Percentiles rank a stretch among this genome's conserved stretches.
phyloP scores from a whole-genome alignment of 148 eudicot species.

The Vaccinium darrowii region DNA sequence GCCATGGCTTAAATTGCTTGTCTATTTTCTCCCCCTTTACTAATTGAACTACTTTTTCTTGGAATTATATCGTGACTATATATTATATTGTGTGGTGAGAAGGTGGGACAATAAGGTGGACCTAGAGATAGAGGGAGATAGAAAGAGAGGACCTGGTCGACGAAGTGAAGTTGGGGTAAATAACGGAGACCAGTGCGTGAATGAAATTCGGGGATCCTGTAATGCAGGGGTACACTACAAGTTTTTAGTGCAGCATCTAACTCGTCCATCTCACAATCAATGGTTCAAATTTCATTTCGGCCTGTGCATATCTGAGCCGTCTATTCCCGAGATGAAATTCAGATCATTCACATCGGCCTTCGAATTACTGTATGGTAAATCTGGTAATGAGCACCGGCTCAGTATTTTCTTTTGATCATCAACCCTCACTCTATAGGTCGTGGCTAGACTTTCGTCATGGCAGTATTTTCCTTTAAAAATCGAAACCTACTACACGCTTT shows the following conservation, averaged over 20 bases:
- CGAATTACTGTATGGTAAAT: too few relatives aligned
- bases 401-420: not conserved
- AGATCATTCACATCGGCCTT: not conserved
- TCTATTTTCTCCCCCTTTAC: not conserved
- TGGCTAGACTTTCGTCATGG: not conserved
- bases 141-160: not conserved
- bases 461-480: not conserved
- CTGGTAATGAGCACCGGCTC: not conserved
- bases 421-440: not conserved
- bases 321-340: too few relatives aligned
- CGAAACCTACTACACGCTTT: not conserved
- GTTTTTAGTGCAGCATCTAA: too few relatives aligned
- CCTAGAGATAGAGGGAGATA: not conserved
- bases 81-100: not conserved
- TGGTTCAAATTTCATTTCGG: too few relatives aligned
- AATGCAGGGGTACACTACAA: too few relatives aligned
- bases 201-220: too few relatives aligned
- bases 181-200: too few relatives aligned
- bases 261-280: too few relatives aligned
- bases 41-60: not conserved
- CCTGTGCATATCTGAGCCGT: too few relatives aligned
- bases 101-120: too few relatives aligned
- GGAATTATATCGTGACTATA: not conserved
- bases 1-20: conserved; percentile 7
- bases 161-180: too few relatives aligned